phyloP scores from a whole-genome alignment of 306 rosid genomes.

The Rubus idaeus region DNA sequence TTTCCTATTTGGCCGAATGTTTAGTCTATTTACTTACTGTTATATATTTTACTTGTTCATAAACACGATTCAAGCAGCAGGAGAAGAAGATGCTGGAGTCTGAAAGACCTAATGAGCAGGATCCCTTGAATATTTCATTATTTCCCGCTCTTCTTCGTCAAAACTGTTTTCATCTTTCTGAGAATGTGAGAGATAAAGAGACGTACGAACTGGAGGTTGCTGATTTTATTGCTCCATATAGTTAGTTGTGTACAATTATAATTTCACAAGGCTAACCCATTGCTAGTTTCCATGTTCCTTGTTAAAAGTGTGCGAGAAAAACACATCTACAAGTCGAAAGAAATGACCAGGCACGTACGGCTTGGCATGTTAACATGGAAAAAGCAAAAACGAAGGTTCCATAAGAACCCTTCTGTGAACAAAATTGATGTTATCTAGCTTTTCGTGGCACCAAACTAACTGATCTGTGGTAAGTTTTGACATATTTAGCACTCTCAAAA shows the following conservation, averaged over 20 bases:
- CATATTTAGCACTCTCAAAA: slow-evolving; percentile 72
- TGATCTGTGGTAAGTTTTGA: slow-evolving; percentile 62
- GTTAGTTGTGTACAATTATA: neutral
- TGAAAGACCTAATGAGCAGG: no score
- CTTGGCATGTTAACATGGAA: slow-evolving; percentile 59
- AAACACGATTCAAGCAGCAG: no score
- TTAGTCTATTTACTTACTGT: no score
- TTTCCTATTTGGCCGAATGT: no score
- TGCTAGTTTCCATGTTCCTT: neutral
- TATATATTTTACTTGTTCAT: no score
- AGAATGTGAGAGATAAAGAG: no score
- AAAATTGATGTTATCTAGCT: slow-evolving; percentile 49
- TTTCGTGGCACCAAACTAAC: slow-evolving; percentile 66
- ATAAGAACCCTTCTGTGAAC: slow-evolving; percentile 54
- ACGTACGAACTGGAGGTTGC: no score
- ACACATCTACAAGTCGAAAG: neutral
- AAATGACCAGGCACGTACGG: neutral
- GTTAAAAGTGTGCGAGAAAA: neutral
- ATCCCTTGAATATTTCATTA: no score
- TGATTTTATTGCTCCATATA: neutral
- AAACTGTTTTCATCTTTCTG: no score
- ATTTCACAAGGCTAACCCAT: neutral
- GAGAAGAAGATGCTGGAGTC: no score
- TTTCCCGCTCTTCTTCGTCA: no score
- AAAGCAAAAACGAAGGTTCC: slow-evolving; percentile 70